phyloP scores from a whole-genome alignment of 345 rosid species.

The Eucalyptus viminalis region DNA sequence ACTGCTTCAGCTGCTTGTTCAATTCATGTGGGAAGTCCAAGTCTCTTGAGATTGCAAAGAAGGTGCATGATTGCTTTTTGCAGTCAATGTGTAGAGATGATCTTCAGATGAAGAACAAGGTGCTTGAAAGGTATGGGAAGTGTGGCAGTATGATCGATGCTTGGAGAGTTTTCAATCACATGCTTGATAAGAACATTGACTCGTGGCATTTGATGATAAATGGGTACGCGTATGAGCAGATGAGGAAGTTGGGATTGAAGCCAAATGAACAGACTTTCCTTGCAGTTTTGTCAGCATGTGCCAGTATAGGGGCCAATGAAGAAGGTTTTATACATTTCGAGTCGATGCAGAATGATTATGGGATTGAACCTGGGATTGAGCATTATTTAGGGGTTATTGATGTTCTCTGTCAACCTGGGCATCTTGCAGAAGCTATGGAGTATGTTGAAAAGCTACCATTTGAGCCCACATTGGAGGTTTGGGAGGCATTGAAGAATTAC shows the following conservation, averaged over 20 bases:
- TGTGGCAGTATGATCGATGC: slow-evolving; percentile 27
- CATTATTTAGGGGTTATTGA: slow-evolving; percentile 26
- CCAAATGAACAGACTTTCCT: slow-evolving; percentile 29
- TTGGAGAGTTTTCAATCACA: slow-evolving; percentile 28
- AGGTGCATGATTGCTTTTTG: slow-evolving; percentile 27
- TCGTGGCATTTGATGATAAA: slow-evolving; percentile 35
- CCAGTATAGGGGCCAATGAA: slow-evolving; percentile 24
- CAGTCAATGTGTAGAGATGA: slow-evolving; percentile 22
- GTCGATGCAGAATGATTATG: slow-evolving; percentile 19
- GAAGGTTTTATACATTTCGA: slow-evolving; percentile 32
- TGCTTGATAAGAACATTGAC: slow-evolving; percentile 29
- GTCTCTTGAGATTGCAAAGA: slow-evolving; percentile 21
- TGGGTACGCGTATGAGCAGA: slow-evolving; percentile 23
- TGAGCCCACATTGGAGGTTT: slow-evolving; percentile 17
- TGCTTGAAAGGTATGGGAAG: slow-evolving; percentile 27
- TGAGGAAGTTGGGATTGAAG: slow-evolving; percentile 20
- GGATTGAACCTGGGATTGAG: slow-evolving; percentile 14
- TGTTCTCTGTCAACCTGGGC: slow-evolving; percentile 28
- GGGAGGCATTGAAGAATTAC: slow-evolving; percentile 19
- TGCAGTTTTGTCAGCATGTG: slow-evolving; percentile 23
- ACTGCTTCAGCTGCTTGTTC: slow-evolving; percentile 12
- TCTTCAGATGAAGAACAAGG: slow-evolving; percentile 14
- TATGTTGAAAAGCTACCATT: slow-evolving; percentile 18
- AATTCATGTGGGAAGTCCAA: slow-evolving; percentile 5
- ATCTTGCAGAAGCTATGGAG: slow-evolving; percentile 16